Base-by-base conservation (phyloP, 1,139 yeast genomes). In the Geotrichum cucujoidarum region DNA sequence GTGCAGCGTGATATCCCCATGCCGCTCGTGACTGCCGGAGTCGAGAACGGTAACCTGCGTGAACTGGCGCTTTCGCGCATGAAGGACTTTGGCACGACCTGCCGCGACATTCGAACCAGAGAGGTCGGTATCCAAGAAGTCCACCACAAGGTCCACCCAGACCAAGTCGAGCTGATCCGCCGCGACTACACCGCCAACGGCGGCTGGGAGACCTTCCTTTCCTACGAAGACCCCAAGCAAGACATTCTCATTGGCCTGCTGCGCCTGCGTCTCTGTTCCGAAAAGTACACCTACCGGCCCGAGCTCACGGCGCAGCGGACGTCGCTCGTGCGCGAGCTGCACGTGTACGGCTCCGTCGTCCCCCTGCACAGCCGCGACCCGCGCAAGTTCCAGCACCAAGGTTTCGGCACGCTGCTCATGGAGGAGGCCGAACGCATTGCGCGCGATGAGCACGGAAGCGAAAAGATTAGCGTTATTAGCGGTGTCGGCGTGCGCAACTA, bases 111-210 rank as follows among this genome's bases (percentile, higher is more conserved):
- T n/a, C 81, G 99, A 65, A 89, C 98, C 0, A 79, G 99, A 68
- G 99, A 92, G 69, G 99, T 94, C 27, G 99, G 99, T 53, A 92
- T 92, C 52, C 97, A 92, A 68, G 98, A 92, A 65, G 97, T 92
- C 3, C 98, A 92, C 65, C 95, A 90, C 66, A 90, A 90, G 66
- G 95, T 94, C 25, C 86, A 86, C 37, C 99, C 99, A 0, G 97
- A 94, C 63, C 97, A 92, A 66, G 96, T 92, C 16, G 99, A 92
- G 68, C 72, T 92, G 48, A 87, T 92, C 49, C 80, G 99, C 64
- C 80, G 99, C 62, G 99, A 92, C 64, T 92, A 92, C 68, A 83
- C 84, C 55, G 99, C 99, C 40, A 92, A 92, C 62, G 98, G 95
- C 34, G 98, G 99, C 30, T 92, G 99, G 99, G 97, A 92, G 69